Conservation (phyloP, 352 stramenopile genomes). For the Phytophthora hibernalis region DNA sequence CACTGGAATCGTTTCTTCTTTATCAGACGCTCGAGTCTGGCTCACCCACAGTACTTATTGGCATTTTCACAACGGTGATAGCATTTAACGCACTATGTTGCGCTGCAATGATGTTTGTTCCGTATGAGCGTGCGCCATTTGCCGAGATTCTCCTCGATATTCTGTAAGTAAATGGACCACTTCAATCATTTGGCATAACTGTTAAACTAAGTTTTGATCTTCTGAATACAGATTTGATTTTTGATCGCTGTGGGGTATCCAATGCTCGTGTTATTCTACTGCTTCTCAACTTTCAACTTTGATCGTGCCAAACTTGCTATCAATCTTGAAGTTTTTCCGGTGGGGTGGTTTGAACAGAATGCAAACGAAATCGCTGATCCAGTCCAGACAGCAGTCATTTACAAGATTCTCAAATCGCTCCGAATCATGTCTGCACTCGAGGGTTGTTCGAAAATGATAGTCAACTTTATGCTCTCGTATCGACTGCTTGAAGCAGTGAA, state of each 20-base stretch:
- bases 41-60: background rate
- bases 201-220: background rate
- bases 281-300: constrained; percentile 24
- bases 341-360: constrained; percentile 22
- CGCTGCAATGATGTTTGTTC: constrained; percentile 9
- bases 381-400: constrained; percentile 20
- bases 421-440: constrained; percentile 35
- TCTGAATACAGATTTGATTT: constrained; percentile 34
- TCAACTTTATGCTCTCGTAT: constrained; percentile 35
- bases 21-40: background rate
- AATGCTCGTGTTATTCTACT: constrained; percentile 31
- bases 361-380: constrained; percentile 27
- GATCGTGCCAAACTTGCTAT: background rate
- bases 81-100: constrained; percentile 4
- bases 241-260: constrained; percentile 34
- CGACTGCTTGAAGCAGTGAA: constrained; percentile 15
- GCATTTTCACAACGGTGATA: constrained; percentile 12
- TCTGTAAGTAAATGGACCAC: constrained; percentile 20
- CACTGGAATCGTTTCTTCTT: background rate
- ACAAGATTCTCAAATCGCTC: constrained; percentile 34
- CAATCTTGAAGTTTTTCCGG: constrained; percentile 11
- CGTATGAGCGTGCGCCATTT: constrained; percentile 1
- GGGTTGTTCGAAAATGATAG: constrained; percentile 37
- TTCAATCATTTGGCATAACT: background rate
- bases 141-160: constrained; percentile 29